Percentiles rank a stretch among this genome's conserved stretches.
Evolutionary conservation across 2,329 filamentous ascomycete genomes (phyloP).

Genomic region (Paraconiothyrium brasiliense): DNA sequence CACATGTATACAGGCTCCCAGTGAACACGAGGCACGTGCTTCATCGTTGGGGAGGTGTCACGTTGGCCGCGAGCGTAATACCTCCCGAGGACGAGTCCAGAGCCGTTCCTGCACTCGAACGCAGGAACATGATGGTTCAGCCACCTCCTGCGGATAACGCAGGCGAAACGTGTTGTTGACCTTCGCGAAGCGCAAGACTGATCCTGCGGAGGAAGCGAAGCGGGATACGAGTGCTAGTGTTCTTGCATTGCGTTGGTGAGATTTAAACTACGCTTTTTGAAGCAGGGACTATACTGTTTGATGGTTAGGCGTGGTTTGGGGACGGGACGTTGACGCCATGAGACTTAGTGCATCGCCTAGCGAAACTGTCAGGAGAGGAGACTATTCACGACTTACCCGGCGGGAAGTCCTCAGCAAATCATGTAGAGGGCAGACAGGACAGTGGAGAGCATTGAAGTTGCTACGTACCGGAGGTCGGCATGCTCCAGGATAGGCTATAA

Average conservation of each 20-base stretch:
- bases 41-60: not conserved
- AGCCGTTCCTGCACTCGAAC: too few species aligned
- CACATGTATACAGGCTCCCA: not conserved
- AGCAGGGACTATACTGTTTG: not conserved
- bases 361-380: not conserved
- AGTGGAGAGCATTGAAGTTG: not conserved
- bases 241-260: not conserved
- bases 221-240: not conserved
- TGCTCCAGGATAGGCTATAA: not conserved
- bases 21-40: not conserved
- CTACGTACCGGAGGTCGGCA: too few species aligned
- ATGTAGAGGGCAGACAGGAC: not conserved
- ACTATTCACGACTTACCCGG: not conserved
- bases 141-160: not conserved
- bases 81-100: not conserved
- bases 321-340: not conserved
- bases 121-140: not conserved
- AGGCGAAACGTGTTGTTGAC: not conserved
- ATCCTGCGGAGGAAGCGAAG: constrained; percentile 2
- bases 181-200: not conserved
- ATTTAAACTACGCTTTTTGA: not conserved
- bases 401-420: not conserved
- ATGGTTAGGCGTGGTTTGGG: not conserved
- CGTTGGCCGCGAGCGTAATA: not conserved
- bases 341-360: not conserved